Percentiles rank a stretch among this genome's conserved stretches.
Conservation (phyloP, 768 basidiomycete species). For the Clitopilus hobsonii region DNA sequence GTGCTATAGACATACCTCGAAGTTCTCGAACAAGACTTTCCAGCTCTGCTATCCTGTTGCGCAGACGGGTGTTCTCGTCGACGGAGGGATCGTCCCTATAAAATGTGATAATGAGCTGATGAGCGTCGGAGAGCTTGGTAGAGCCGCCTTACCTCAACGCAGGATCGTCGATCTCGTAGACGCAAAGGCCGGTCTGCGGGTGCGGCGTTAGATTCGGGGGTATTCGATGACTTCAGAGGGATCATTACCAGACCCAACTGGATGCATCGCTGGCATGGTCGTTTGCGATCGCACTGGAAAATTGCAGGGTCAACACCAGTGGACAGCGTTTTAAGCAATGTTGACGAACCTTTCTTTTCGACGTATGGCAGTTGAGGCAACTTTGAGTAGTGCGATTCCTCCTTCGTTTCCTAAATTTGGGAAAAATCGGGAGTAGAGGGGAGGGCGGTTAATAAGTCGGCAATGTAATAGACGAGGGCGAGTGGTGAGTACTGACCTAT, state of each 20-base stretch:
- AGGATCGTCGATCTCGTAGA: slow-evolving; percentile 92
- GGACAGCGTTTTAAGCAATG: slow-evolving; percentile 8
- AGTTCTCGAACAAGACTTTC: slow-evolving; percentile 89
- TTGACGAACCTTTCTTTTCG: slow-evolving; percentile 77
- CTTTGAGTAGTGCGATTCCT: slow-evolving; percentile 91
- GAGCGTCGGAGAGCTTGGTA: not conserved
- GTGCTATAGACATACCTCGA: slow-evolving; percentile 45
- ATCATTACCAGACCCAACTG: slow-evolving; percentile 78
- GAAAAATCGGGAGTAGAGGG: slow-evolving; percentile 39
- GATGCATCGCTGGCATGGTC: slow-evolving; percentile 88
- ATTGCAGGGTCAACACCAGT: slow-evolving; percentile 3
- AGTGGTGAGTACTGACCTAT: slow-evolving; percentile 37
- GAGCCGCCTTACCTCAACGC: slow-evolving; percentile 54
- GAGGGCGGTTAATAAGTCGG: slow-evolving; percentile 46
- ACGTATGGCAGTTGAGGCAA: slow-evolving; percentile 87
- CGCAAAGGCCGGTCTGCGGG: slow-evolving; percentile 82
- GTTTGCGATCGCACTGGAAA: slow-evolving; percentile 80
- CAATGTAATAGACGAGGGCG: slow-evolving; percentile 27
- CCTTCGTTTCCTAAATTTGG: slow-evolving; percentile 71
- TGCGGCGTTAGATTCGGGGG: not conserved
- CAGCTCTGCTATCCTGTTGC: slow-evolving; percentile 87
- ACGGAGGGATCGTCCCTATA: slow-evolving; percentile 78
- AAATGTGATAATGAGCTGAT: slow-evolving; percentile 3
- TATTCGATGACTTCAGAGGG: slow-evolving; percentile 1
- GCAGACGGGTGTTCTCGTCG: slow-evolving; percentile 82